phyloP scores from a whole-genome alignment of 768 basidiomycete species.

The Suillus americanus region DNA sequence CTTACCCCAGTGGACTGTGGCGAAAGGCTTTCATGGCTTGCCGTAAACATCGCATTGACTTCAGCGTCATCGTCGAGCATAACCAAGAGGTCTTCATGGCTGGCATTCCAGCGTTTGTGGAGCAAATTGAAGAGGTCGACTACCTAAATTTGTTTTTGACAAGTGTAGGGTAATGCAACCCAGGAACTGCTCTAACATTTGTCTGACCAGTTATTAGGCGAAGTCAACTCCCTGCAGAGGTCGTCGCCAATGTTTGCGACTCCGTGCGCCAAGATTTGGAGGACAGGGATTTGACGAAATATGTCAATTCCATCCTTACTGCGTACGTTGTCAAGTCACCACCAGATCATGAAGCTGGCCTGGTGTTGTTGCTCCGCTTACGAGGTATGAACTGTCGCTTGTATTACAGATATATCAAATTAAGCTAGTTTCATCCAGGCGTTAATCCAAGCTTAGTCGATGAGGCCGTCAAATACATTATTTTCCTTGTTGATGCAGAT shows the following conservation, averaged over 20 bases:
- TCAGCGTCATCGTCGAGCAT: slow-evolving; percentile 86
- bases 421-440: slow-evolving; percentile 9
- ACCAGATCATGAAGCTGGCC: slow-evolving; percentile 85
- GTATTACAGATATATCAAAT: not conserved
- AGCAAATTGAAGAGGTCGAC: slow-evolving; percentile 88
- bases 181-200: slow-evolving; percentile 2
- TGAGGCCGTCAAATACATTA: slow-evolving; percentile 97
- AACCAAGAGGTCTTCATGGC: slow-evolving; percentile 65
- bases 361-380: slow-evolving; percentile 70
- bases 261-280: slow-evolving; percentile 73
- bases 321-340: slow-evolving; percentile 91
- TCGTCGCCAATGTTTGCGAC: slow-evolving; percentile 73
- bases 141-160: slow-evolving; percentile 92
- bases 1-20: slow-evolving; percentile 62
- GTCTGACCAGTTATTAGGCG: slow-evolving; percentile 42
- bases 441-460: slow-evolving; percentile 77
- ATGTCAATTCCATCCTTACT: slow-evolving; percentile 89
- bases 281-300: slow-evolving; percentile 66
- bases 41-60: slow-evolving; percentile 90
- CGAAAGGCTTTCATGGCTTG: slow-evolving; percentile 88
- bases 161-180: slow-evolving; percentile 63
- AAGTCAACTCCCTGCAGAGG: slow-evolving; percentile 55
- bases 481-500: slow-evolving; percentile 94
- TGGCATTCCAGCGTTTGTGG: slow-evolving; percentile 65
- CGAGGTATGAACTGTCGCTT: slow-evolving; percentile 52